These are phyloP conservation scores for Phytophthora gonapodyides DNA, from an alignment of 352 stramenopile species.

Conservation along the genomic window DNA sequence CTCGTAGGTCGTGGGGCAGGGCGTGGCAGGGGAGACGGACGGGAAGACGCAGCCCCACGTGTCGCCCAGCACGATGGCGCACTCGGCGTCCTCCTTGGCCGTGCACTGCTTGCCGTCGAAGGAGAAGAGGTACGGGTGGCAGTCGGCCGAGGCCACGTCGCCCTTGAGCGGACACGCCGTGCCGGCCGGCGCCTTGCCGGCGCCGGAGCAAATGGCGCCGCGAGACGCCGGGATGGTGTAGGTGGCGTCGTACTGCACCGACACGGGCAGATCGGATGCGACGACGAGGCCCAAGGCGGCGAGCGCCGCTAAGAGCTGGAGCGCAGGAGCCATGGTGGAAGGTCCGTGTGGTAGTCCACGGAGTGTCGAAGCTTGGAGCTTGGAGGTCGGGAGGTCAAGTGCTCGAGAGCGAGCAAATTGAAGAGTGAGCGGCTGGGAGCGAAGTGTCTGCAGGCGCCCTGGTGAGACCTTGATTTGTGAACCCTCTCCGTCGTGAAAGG, in stretches of 20 bases:
- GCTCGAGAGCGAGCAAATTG: slow-evolving; percentile 28
- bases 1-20: slow-evolving; percentile 26
- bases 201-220: slow-evolving; percentile 50
- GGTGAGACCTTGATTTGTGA: background rate
- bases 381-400: slow-evolving; percentile 12
- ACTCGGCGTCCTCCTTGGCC: slow-evolving; percentile 45
- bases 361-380: slow-evolving; percentile 6
- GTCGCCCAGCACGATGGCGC: slow-evolving; percentile 37
- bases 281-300: slow-evolving; percentile 4
- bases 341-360: slow-evolving; percentile 1
- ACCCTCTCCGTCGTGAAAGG: too few relatives aligned
- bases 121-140: slow-evolving; percentile 47
- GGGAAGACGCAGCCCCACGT: slow-evolving; percentile 49
- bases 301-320: slow-evolving; percentile 14
- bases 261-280: slow-evolving; percentile 35
- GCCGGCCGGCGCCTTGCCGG: slow-evolving; percentile 38
- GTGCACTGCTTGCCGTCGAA: slow-evolving; percentile 47
- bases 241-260: slow-evolving; percentile 61
- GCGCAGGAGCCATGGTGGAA: background rate
- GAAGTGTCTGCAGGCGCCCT: background rate
- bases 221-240: slow-evolving; percentile 48
- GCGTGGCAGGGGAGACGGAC: slow-evolving; percentile 23
- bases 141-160: slow-evolving; percentile 40
- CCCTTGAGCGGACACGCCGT: slow-evolving; percentile 54
- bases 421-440: slow-evolving; percentile 12